Evolutionary conservation across 805 yeast species (phyloP).

Genomic region (Candida pseudofarinosa): DNA sequence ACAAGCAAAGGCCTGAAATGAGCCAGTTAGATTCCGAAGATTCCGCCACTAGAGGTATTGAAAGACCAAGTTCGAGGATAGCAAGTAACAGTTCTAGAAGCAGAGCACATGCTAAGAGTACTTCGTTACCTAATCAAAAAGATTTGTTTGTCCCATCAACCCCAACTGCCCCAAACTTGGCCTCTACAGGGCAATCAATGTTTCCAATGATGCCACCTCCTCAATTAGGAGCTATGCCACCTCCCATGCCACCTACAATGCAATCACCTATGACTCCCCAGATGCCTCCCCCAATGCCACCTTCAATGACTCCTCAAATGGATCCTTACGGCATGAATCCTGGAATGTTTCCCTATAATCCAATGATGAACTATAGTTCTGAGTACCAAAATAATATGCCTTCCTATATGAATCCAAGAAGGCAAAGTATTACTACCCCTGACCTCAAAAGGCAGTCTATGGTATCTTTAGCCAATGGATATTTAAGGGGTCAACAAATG

Average conservation of each 20-base stretch:
- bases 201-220: background rate
- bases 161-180: background rate
- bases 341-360: slow-evolving; percentile 1
- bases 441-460: slow-evolving; percentile 12
- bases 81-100: background rate
- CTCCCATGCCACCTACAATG: slow-evolving; percentile 1
- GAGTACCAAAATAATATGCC: slow-evolving; percentile 7
- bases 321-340: background rate
- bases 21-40: background rate
- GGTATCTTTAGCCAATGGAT: slow-evolving; percentile 4
- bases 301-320: background rate
- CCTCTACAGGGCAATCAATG: background rate
- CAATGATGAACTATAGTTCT: slow-evolving; percentile 17
- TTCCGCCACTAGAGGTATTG: background rate
- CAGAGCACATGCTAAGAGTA: background rate
- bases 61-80: background rate
- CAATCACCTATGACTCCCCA: background rate
- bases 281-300: no score
- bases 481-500: background rate
- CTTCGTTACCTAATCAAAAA: background rate
- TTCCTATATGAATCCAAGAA: slow-evolving; percentile 7
- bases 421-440: slow-evolving; percentile 16
- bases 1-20: background rate
- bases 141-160: background rate
- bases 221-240: background rate